phyloP scores from a whole-genome alignment of 192 early-diverging fungal genomes.

The Rhizophlyctis rosea region DNA sequence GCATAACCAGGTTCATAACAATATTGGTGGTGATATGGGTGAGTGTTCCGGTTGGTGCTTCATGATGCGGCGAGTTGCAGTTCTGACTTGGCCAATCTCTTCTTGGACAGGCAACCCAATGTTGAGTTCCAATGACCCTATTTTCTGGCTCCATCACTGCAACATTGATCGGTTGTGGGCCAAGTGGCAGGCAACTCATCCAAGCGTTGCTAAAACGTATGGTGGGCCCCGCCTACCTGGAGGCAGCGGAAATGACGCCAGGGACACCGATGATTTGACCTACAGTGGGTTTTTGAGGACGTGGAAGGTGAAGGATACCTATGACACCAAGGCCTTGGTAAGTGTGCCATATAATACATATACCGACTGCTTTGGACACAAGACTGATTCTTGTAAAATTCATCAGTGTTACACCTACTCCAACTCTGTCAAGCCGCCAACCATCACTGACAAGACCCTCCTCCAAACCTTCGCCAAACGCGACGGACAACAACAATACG shows the following conservation, averaged over 20 bases:
- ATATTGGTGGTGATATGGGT: conserved; percentile 26
- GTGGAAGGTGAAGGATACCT: too few species aligned
- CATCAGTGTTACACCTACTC: conserved; percentile 18
- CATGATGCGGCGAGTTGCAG: background rate
- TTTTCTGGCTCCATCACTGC: conserved; percentile 41
- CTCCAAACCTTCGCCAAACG: too few species aligned
- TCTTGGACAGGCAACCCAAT: too few species aligned
- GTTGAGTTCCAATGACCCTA: conserved; percentile 32
- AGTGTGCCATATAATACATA: too few species aligned
- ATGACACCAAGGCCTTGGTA: too few species aligned
- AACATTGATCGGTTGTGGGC: conserved; percentile 37
- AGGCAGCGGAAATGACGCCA: too few species aligned
- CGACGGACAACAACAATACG: too few species aligned
- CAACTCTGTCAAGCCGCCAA: conserved; percentile 7
- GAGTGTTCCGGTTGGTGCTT: too few species aligned
- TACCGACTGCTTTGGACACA: too few species aligned
- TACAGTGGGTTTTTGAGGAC: too few species aligned
- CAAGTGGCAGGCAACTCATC: conserved; percentile 16
- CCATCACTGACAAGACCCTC: background rate
- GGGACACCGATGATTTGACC: too few species aligned
- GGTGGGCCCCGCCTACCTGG: too few species aligned
- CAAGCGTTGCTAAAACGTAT: conserved; percentile 1
- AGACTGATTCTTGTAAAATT: background rate
- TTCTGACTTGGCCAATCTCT: conserved; percentile 4
- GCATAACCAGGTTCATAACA: conserved; percentile 34